phyloP scores from a whole-genome alignment of 495 filamentous ascomycete species.

The Aspergillus saccharolyticus region DNA sequence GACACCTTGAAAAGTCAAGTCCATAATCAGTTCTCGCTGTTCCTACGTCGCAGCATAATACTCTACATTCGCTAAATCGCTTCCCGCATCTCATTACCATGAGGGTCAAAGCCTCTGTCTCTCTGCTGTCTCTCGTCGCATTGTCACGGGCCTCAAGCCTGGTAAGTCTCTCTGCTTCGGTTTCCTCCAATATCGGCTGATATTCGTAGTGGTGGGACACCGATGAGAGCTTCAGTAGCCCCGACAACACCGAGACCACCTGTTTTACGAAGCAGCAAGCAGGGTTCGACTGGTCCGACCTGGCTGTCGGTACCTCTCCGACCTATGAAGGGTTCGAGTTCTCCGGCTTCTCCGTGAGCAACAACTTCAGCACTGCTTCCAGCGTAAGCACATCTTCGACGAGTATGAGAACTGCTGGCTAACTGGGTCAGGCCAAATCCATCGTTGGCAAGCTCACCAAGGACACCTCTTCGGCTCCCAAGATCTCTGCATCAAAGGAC shows the following conservation, averaged over 20 bases:
- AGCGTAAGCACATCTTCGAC: slow-evolving; percentile 21
- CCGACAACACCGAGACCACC: slow-evolving; percentile 69
- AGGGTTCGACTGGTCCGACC: slow-evolving; percentile 68
- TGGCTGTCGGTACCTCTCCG: slow-evolving; percentile 56
- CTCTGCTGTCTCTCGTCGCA: slow-evolving; percentile 29
- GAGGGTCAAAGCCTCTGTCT: slow-evolving; percentile 23
- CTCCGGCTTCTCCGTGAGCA: slow-evolving; percentile 61
- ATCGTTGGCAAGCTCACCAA: slow-evolving; percentile 54
- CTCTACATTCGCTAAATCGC: slow-evolving; percentile 14
- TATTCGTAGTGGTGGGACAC: slow-evolving; percentile 48
- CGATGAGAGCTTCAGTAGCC: slow-evolving; percentile 58
- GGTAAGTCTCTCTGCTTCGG: slow-evolving; percentile 18
- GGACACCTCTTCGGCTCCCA: slow-evolving; percentile 42
- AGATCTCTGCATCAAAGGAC: slow-evolving; percentile 48
- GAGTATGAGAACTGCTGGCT: not conserved
- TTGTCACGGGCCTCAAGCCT: slow-evolving; percentile 32
- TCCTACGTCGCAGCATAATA: slow-evolving; percentile 3
- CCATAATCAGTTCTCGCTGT: not conserved
- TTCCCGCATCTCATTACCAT: slow-evolving; percentile 20
- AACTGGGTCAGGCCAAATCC: slow-evolving; percentile 49
- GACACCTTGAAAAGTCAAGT: not conserved
- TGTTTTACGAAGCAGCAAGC: slow-evolving; percentile 60
- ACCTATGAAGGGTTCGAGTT: slow-evolving; percentile 70
- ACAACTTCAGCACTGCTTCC: slow-evolving; percentile 47
- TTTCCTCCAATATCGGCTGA: slow-evolving; percentile 6